These are phyloP conservation scores for Sophora flavescens DNA, from an alignment of 306 rosid species.

Conservation along the genomic window DNA sequence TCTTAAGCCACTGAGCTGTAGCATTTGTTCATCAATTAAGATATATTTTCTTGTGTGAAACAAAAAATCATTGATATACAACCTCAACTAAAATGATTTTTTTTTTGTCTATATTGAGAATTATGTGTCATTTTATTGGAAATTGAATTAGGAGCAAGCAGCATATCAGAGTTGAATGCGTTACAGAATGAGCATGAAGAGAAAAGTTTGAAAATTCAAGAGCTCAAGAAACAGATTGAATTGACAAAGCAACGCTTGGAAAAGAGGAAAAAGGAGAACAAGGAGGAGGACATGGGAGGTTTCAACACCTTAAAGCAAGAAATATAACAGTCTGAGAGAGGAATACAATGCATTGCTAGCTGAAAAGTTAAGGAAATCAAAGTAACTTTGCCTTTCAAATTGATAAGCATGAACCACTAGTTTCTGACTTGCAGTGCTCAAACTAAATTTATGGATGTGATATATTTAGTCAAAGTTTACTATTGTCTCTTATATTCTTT, in stretches of 20 bases:
- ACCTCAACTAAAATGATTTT: too few relatives aligned
- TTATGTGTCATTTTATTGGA: too few relatives aligned
- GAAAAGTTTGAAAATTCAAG: conserved; percentile 53
- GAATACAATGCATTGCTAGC: conserved; percentile 59
- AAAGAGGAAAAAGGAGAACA: conserved; percentile 35
- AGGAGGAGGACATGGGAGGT: conserved; percentile 52
- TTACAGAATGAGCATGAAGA: conserved; percentile 56
- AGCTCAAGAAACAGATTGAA: conserved; percentile 58
- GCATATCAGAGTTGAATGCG: conserved; percentile 49
- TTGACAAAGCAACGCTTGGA: conserved; percentile 55
- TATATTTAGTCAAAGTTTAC: neutral
- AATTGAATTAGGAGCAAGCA: conserved; percentile 32
- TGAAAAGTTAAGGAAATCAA: conserved; percentile 42
- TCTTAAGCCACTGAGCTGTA: neutral
- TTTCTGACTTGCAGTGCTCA: neutral
- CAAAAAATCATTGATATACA: neutral
- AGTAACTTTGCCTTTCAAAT: conserved; percentile 16
- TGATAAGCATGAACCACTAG: too few relatives aligned
- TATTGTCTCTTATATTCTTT: neutral
- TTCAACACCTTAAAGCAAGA: conserved; percentile 48
- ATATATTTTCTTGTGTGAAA: conserved; percentile 7
- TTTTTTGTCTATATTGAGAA: too few relatives aligned
- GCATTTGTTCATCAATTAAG: neutral
- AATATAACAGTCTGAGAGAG: conserved; percentile 55
- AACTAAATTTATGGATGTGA: neutral